phyloP scores from a whole-genome alignment of 169 alveolate species.

The Plasmodium chabaudi region DNA sequence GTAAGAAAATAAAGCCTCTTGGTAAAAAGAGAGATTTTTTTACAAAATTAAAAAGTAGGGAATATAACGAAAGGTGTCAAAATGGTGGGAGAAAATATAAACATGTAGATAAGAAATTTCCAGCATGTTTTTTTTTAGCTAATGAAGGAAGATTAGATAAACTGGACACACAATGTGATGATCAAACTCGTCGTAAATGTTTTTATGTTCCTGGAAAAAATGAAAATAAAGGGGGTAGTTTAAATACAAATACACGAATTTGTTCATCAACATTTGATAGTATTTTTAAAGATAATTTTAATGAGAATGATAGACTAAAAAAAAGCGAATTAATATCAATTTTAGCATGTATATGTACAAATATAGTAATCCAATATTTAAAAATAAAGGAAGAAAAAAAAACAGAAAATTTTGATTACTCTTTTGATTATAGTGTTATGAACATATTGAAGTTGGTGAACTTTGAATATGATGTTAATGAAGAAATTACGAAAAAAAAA shows the following conservation, averaged over 20 bases:
- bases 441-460: constrained; percentile 48
- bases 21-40: not conserved
- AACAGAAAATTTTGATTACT: constrained; percentile 29
- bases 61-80: not conserved
- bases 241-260: no score
- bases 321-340: constrained; percentile 55
- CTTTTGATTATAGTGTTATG: constrained; percentile 72
- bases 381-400: constrained; percentile 59
- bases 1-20: not conserved
- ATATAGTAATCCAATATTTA: constrained; percentile 56
- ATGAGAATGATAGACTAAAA: constrained; percentile 39
- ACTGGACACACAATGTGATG: not conserved
- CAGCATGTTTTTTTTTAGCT: not conserved
- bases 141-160: not conserved
- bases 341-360: constrained; percentile 71
- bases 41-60: not conserved
- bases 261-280: constrained; percentile 14
- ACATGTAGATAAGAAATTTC: not conserved
- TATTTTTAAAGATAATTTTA: constrained; percentile 45
- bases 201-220: not conserved
- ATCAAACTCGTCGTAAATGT: not conserved
- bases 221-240: not conserved
- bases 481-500: constrained; percentile 38
- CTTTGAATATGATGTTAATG: constrained; percentile 74
- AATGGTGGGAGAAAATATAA: constrained; percentile 1